Conservation (phyloP, 768 basidiomycete species). For the Pisolithus tinctorius region DNA sequence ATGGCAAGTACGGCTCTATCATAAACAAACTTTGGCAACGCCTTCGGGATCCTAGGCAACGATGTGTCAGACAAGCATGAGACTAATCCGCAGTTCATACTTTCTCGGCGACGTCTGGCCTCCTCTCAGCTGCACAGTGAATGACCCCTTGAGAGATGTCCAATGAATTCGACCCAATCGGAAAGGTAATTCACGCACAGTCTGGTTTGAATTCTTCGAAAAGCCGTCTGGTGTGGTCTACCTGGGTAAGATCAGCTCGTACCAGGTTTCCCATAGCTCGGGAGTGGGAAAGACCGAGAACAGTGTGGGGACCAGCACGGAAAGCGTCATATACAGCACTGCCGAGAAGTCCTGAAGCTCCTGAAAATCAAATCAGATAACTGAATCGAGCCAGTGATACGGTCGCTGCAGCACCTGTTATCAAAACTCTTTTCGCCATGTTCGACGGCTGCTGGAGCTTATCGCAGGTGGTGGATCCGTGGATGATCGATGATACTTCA, state of each 20-base stretch:
- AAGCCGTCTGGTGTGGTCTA: slow-evolving; percentile 43
- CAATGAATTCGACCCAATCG: slow-evolving; percentile 4
- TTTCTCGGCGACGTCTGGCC: slow-evolving; percentile 90
- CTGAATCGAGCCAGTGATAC: background rate
- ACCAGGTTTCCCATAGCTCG: slow-evolving; percentile 47
- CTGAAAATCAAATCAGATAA: slow-evolving; percentile 31
- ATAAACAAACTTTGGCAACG: slow-evolving; percentile 46
- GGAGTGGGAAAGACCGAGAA: slow-evolving; percentile 69
- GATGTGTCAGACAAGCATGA: background rate
- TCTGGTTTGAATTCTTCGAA: slow-evolving; percentile 57
- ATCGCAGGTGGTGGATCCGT: too few relatives aligned
- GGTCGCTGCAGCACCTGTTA: slow-evolving; percentile 1
- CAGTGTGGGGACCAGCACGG: slow-evolving; percentile 34
- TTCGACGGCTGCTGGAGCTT: background rate
- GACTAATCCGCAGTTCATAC: slow-evolving; percentile 19
- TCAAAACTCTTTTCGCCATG: background rate
- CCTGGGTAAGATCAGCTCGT: slow-evolving; percentile 65
- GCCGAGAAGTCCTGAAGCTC: slow-evolving; percentile 90
- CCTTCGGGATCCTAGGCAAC: slow-evolving; percentile 35
- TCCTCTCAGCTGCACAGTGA: slow-evolving; percentile 91
- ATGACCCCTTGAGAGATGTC: slow-evolving; percentile 57
- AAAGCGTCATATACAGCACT: slow-evolving; percentile 70
- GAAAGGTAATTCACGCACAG: slow-evolving; percentile 46
- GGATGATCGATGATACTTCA: too few relatives aligned
- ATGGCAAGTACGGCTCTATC: background rate